Conservation (phyloP, 495 filamentous ascomycete genomes). For the Talaromyces ruber region DNA sequence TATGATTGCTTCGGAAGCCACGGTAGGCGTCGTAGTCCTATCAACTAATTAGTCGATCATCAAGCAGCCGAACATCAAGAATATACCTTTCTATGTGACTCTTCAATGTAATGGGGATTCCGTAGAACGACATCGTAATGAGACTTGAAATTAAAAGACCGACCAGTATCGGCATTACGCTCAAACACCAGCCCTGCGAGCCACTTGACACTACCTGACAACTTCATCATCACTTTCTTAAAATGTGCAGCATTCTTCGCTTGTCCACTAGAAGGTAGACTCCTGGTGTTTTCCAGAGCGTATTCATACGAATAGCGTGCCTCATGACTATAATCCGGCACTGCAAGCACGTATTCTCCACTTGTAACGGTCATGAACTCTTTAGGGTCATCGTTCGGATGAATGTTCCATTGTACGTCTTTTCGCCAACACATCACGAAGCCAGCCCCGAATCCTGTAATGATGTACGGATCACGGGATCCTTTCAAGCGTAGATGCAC, state of each 20-base stretch:
- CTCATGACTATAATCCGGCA: constrained; percentile 88
- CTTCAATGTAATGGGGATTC: constrained; percentile 62
- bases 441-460: constrained; percentile 86
- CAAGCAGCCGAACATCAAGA: background rate
- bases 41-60: constrained; percentile 12
- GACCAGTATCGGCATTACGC: constrained; percentile 56
- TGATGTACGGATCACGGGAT: constrained; percentile 84
- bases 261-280: constrained; percentile 52
- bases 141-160: constrained; percentile 81
- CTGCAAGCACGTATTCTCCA: constrained; percentile 84
- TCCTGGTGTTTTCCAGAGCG: constrained; percentile 51
- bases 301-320: constrained; percentile 57
- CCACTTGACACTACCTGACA: constrained; percentile 91
- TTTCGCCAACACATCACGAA: constrained; percentile 98
- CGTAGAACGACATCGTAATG: constrained; percentile 89
- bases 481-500: constrained; percentile 91
- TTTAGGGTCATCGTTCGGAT: constrained; percentile 72
- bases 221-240: constrained; percentile 97
- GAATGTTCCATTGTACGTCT: constrained; percentile 79
- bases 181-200: constrained; percentile 88
- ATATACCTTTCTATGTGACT: constrained; percentile 36
- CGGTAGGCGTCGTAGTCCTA: constrained; percentile 81
- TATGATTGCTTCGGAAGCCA: constrained; percentile 90
- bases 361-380: constrained; percentile 94
- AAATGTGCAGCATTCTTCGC: constrained; percentile 70